phyloP scores from a whole-genome alignment of 2,329 filamentous ascomycete species.

The Neofusicoccum kwambonambiense region DNA sequence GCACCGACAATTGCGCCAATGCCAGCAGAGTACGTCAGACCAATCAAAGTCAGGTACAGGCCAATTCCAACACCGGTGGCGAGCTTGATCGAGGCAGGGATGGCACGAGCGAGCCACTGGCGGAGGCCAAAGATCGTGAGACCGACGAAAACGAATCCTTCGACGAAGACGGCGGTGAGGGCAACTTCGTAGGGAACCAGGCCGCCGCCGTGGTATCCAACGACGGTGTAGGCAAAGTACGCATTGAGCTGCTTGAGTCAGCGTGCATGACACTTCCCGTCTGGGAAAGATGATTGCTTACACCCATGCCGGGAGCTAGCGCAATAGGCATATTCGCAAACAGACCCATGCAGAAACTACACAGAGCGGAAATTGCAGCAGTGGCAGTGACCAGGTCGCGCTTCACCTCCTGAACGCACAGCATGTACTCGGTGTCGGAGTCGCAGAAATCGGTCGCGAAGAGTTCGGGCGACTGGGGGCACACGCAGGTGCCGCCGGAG shows the following conservation, averaged over 20 bases:
- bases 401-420: conserved; percentile 64
- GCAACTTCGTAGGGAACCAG: conserved; percentile 72
- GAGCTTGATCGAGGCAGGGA: conserved; percentile 81
- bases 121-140: conserved; percentile 72
- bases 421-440: conserved; percentile 57
- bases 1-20: conserved; percentile 75
- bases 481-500: conserved; percentile 74
- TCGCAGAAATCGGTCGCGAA: conserved; percentile 51
- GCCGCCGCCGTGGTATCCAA: conserved; percentile 73
- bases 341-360: conserved; percentile 80
- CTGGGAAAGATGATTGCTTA: not conserved
- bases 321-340: conserved; percentile 79
- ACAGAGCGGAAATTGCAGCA: conserved; percentile 75
- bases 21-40: conserved; percentile 76
- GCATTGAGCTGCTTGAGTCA: conserved; percentile 61
- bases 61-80: conserved; percentile 85
- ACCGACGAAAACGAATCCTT: conserved; percentile 80
- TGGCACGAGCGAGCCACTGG: conserved; percentile 74
- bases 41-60: conserved; percentile 74
- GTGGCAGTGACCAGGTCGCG: conserved; percentile 82
- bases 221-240: conserved; percentile 80
- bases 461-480: conserved; percentile 46
- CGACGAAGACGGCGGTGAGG: conserved; percentile 82
- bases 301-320: conserved; percentile 71
- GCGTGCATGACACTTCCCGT: not conserved